phyloP scores from a whole-genome alignment of 1,139 yeast species.

The Nadsonia starkeyi-henricii region DNA sequence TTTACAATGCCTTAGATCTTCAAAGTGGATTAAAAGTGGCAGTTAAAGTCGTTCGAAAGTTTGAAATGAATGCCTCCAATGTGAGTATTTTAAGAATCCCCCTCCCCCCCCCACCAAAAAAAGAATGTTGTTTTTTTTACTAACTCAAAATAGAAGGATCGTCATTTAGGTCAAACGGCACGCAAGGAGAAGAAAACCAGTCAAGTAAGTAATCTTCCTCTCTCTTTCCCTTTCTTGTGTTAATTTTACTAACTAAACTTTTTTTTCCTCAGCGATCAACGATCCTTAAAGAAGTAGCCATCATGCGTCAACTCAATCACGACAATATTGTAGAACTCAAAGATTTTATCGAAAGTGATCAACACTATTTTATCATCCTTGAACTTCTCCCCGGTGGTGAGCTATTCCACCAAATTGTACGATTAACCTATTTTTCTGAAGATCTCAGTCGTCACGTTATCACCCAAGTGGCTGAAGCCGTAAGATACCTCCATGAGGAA shows the following conservation, averaged over 20 bases:
- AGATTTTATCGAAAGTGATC: constrained; percentile 50
- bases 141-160: constrained; percentile 7
- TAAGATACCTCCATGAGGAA: constrained; percentile 65
- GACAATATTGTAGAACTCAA: constrained; percentile 58
- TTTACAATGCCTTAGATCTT: constrained; percentile 53
- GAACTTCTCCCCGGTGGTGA: constrained; percentile 92
- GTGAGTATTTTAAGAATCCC: no score
- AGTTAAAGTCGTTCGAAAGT: constrained; percentile 69
- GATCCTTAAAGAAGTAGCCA: constrained; percentile 71
- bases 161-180: constrained; percentile 18
- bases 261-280: constrained; percentile 32
- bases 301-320: constrained; percentile 64
- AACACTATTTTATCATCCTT: constrained; percentile 63
- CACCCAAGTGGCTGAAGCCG: constrained; percentile 68
- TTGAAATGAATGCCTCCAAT: constrained; percentile 39
- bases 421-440: constrained; percentile 81
- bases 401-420: constrained; percentile 83
- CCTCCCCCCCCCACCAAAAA: no score
- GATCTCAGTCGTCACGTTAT: constrained; percentile 75
- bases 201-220: constrained; percentile 15
- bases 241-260: constrained; percentile 4
- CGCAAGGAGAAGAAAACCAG: constrained; percentile 18
- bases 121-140: no score
- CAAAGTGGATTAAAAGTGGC: constrained; percentile 47
- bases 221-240: neutral